A percentile compares a stretch with the other conserved stretches of the same genome.
phyloP scores from a whole-genome alignment of 2,329 filamentous ascomycete species.

The Ceratocystis harringtonii region DNA sequence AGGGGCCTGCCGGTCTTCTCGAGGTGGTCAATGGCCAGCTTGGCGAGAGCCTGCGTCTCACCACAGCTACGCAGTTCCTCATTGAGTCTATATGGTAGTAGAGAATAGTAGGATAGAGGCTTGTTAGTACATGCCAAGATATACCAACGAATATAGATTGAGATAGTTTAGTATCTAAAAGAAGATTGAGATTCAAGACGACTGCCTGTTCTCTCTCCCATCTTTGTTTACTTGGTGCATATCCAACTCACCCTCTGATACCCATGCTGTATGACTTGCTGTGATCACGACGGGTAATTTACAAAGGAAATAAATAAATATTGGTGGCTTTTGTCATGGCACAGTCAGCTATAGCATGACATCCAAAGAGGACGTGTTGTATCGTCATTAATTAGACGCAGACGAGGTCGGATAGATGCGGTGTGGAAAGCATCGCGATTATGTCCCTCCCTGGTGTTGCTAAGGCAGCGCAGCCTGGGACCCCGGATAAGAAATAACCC shows the following conservation, averaged over 20 bases:
- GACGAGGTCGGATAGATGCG: not conserved
- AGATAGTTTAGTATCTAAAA: not conserved
- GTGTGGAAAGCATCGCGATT: not conserved
- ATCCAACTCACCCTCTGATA: conserved; percentile 43
- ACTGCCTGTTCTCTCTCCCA: too few species aligned
- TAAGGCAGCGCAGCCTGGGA: not conserved
- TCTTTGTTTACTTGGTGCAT: not conserved
- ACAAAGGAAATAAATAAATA: too few species aligned
- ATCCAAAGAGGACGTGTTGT: too few species aligned
- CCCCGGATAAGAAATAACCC: not conserved
- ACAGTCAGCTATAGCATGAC: too few species aligned
- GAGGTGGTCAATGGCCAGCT: conserved; percentile 64
- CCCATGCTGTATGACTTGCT: conserved; percentile 32
- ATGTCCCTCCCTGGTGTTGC: not conserved
- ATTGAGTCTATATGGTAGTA: conserved; percentile 50
- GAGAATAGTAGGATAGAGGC: too few species aligned
- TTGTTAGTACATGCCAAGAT: conserved; percentile 1
- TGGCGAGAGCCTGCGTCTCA: conserved; percentile 64
- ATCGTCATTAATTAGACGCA: too few species aligned
- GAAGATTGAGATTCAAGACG: not conserved
- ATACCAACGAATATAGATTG: too few species aligned
- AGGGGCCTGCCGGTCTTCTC: conserved; percentile 56
- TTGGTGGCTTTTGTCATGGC: too few species aligned
- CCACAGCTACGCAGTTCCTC: conserved; percentile 69
- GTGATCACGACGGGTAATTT: not conserved